phyloP scores from a whole-genome alignment of 495 filamentous ascomycete species.

The Xylaria telfairii region DNA sequence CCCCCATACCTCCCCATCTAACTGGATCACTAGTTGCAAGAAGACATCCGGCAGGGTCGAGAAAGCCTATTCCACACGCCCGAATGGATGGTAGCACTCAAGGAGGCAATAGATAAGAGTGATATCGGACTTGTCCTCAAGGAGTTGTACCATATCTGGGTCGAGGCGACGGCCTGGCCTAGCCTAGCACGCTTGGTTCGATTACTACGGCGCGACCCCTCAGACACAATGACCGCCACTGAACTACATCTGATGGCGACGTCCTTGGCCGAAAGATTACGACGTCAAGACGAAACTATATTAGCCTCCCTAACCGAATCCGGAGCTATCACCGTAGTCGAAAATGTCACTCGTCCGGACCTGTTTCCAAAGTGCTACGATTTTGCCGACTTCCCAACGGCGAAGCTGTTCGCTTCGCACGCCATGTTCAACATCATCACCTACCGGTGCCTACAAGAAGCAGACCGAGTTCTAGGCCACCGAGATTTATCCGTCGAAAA shows the following conservation, averaged over 20 bases:
- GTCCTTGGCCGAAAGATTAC: slow-evolving; percentile 29
- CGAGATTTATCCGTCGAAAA: slow-evolving; percentile 28
- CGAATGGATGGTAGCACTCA: slow-evolving; percentile 33
- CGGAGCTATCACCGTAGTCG: slow-evolving; percentile 31
- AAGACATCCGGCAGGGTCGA: slow-evolving; percentile 37
- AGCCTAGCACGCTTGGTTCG: slow-evolving; percentile 32
- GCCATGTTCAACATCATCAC: slow-evolving; percentile 35
- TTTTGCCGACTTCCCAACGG: slow-evolving; percentile 36
- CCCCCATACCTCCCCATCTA: neutral
- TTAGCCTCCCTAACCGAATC: slow-evolving; percentile 26
- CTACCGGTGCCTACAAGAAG: slow-evolving; percentile 33
- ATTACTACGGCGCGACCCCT: slow-evolving; percentile 27
- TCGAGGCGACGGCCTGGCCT: slow-evolving; percentile 37
- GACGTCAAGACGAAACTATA: slow-evolving; percentile 30
- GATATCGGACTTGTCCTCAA: slow-evolving; percentile 27
- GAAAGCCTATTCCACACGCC: slow-evolving; percentile 35
- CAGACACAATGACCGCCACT: slow-evolving; percentile 32
- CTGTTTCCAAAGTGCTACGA: slow-evolving; percentile 35
- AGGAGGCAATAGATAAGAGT: slow-evolving; percentile 28
- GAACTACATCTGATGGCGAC: slow-evolving; percentile 29
- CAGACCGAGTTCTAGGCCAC: slow-evolving; percentile 27
- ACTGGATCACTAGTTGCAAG: slow-evolving; percentile 33
- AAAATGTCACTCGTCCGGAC: slow-evolving; percentile 27
- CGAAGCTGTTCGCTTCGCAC: slow-evolving; percentile 36
- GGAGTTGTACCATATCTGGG: slow-evolving; percentile 35